These are phyloP conservation scores for Trypanosoma congolense DNA, from an alignment of 208 protist genomes.

Conservation along the genomic window DNA sequence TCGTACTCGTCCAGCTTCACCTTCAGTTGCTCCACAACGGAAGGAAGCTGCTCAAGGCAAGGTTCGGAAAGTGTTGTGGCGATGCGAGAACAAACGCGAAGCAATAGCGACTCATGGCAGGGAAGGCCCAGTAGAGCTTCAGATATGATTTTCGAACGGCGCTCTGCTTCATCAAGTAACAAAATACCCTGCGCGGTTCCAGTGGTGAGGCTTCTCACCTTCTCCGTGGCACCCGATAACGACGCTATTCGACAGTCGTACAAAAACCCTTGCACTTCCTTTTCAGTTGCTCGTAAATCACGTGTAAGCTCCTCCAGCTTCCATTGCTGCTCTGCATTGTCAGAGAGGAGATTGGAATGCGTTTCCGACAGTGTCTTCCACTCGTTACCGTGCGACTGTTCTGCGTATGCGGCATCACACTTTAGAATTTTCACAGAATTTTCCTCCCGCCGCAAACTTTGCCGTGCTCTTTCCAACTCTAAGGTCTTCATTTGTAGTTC, in stretches of 20 bases:
- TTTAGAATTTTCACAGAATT: slow-evolving; percentile 5
- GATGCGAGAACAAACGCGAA: slow-evolving; percentile 10
- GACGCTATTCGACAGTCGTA: slow-evolving; percentile 3
- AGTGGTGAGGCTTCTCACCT: not conserved
- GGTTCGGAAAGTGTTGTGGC: slow-evolving; percentile 9
- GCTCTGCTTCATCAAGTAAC: slow-evolving; percentile 9
- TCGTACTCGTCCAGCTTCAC: slow-evolving; percentile 5
- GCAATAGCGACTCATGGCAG: not conserved
- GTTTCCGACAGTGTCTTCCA: slow-evolving; percentile 9
- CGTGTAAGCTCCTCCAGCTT: slow-evolving; percentile 9
- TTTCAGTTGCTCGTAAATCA: not conserved
- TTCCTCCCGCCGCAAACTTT: slow-evolving; percentile 3
- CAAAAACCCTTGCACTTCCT: slow-evolving; percentile 17
- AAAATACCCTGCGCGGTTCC: not conserved
- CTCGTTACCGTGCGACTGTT: slow-evolving; percentile 8
- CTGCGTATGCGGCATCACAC: slow-evolving; percentile 7
- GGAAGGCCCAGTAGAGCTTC: slow-evolving; percentile 7
- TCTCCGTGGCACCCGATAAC: slow-evolving; percentile 1
- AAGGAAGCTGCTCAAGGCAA: slow-evolving; percentile 8
- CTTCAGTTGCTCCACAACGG: slow-evolving; percentile 3
- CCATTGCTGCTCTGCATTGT: slow-evolving; percentile 11
- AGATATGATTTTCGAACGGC: slow-evolving; percentile 4
- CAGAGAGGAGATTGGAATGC: slow-evolving; percentile 5
- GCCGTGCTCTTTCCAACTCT: slow-evolving; percentile 11
- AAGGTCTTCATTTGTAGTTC: slow-evolving; percentile 1